A percentile compares a stretch with the other conserved stretches of the same genome.
phyloP scores from a whole-genome alignment of 345 rosid species.

The Kernera saxatilis region DNA sequence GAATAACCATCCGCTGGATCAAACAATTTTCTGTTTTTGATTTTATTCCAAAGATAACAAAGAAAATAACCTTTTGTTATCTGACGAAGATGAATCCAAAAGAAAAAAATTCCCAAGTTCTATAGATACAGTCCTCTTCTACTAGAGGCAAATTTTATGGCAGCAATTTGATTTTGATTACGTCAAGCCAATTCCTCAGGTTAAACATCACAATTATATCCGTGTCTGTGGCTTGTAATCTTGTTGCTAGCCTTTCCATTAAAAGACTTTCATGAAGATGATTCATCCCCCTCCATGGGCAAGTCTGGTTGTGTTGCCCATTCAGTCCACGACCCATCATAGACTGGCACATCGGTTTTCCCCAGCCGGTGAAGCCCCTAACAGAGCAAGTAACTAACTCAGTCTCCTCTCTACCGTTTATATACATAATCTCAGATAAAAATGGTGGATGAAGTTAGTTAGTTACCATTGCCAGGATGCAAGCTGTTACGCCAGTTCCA shows the following conservation, averaged over 20 bases:
- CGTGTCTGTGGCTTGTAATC: conserved; percentile 4
- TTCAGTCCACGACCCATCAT: conserved; percentile 99
- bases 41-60: conserved; percentile 9
- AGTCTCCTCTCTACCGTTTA: neutral
- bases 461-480: conserved; percentile 82
- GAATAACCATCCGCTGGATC: too few species aligned
- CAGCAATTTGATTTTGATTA: conserved; percentile 10
- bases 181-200: neutral
- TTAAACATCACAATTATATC: neutral
- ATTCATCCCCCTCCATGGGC: conserved; percentile 39
- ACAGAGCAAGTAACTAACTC: conserved; percentile 3
- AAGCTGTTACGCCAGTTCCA: conserved; percentile 94
- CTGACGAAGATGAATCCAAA: neutral
- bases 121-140: conserved; percentile 8
- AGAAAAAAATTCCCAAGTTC: neutral
- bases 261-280: conserved; percentile 25
- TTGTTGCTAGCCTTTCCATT: neutral
- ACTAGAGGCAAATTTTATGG: neutral
- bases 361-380: conserved; percentile 94
- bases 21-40: conserved; percentile 7
- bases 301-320: conserved; percentile 81
- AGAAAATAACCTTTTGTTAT: neutral
- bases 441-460: neutral
- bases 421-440: neutral
- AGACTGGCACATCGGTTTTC: conserved; percentile 71